These are phyloP conservation scores for Tephrocybe sp. DNA, from an alignment of 768 basidiomycete genomes.

Conservation along the genomic window DNA sequence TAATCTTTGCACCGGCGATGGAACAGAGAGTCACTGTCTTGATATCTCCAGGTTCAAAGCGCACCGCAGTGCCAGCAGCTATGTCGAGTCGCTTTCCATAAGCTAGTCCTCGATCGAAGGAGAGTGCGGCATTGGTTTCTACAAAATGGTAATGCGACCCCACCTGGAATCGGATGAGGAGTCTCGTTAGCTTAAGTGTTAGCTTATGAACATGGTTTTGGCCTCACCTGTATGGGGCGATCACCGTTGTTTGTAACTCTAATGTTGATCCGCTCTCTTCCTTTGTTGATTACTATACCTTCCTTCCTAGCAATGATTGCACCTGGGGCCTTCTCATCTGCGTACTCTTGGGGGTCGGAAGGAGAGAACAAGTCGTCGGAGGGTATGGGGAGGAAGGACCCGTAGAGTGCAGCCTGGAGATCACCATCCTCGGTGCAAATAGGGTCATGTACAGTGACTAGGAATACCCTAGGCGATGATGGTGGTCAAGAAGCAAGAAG, in stretches of 20 bases:
- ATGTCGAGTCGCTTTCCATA: conserved; percentile 92
- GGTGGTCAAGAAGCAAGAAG: conserved; percentile 5
- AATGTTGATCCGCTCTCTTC: conserved; percentile 65
- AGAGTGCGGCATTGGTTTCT: conserved; percentile 80
- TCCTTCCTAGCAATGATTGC: conserved; percentile 69
- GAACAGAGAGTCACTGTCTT: conserved; percentile 83
- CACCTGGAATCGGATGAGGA: conserved; percentile 45
- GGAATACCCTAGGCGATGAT: conserved; percentile 62
- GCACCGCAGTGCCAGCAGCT: conserved; percentile 90
- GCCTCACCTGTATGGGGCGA: conserved; percentile 81
- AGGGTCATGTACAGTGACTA: conserved; percentile 97
- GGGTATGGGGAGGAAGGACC: conserved; percentile 89
- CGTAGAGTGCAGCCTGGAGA: conserved; percentile 84
- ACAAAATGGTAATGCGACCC: conserved; percentile 96
- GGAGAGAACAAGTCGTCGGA: conserved; percentile 63
- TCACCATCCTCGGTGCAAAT: conserved; percentile 83
- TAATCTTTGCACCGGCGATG: conserved; percentile 69
- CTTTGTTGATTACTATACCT: conserved; percentile 74
- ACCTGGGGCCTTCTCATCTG: conserved; percentile 64
- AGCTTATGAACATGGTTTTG: background rate
- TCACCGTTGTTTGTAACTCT: conserved; percentile 90
- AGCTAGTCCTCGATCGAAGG: conserved; percentile 80
- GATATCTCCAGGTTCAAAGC: conserved; percentile 92
- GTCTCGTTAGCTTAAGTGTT: conserved; percentile 2
- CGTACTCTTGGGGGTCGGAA: conserved; percentile 46